These are phyloP conservation scores for Penicillium capsulatum DNA, from an alignment of 2,329 filamentous ascomycete genomes.

Conservation along the genomic window DNA sequence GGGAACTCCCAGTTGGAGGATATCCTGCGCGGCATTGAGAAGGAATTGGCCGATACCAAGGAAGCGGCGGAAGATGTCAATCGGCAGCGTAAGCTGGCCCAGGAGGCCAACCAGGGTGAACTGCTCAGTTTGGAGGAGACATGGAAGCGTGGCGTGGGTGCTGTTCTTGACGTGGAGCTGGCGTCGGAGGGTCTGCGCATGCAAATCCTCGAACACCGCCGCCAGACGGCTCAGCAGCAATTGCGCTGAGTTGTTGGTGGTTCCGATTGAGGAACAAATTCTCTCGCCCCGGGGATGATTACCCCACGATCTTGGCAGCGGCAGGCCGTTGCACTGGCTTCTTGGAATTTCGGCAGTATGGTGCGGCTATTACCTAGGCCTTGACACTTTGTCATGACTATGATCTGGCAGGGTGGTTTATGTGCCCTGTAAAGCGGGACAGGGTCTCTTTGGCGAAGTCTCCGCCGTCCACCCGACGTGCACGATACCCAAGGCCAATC, in stretches of 20 bases:
- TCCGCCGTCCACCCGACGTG: no score
- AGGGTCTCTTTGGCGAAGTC: no score
- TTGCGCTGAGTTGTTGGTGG: conserved; percentile 2
- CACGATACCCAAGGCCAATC: no score
- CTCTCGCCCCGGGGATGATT: background rate
- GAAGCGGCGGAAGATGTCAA: conserved; percentile 70
- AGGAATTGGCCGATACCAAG: conserved; percentile 65
- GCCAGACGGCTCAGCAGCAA: conserved; percentile 35
- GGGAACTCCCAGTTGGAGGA: conserved; percentile 76
- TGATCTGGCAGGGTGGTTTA: no score
- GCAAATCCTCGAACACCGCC: conserved; percentile 62
- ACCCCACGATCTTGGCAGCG: background rate
- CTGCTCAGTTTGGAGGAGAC: conserved; percentile 67
- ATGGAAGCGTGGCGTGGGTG: conserved; percentile 74
- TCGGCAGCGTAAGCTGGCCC: conserved; percentile 61
- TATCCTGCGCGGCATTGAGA: conserved; percentile 65
- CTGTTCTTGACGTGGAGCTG: conserved; percentile 79
- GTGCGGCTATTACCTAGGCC: no score
- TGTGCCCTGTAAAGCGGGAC: no score
- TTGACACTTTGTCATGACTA: no score
- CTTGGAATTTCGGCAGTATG: no score
- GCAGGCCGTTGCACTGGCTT: no score
- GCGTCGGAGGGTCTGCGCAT: conserved; percentile 69
- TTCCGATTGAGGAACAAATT: no score
- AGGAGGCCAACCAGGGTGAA: conserved; percentile 70